Conservation (phyloP, 495 filamentous ascomycete species). For the Aspergillus saccharolyticus region DNA sequence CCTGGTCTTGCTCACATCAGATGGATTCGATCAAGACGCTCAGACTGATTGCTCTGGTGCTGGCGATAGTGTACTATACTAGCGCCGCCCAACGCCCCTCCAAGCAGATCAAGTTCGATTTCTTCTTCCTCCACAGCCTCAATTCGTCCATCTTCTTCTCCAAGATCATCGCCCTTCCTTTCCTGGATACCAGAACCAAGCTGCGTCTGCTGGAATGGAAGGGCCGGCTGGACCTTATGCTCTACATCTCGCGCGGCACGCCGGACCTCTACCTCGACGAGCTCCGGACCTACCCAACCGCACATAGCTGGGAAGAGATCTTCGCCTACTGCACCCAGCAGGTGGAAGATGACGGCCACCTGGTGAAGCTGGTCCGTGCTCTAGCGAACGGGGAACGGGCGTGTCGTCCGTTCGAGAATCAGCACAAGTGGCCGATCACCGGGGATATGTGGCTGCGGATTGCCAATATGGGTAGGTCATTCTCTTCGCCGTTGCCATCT, state of each 20-base stretch:
- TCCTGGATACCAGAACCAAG: slow-evolving; percentile 39
- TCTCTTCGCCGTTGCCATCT: background rate
- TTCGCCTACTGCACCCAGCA: slow-evolving; percentile 49
- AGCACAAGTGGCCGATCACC: slow-evolving; percentile 48
- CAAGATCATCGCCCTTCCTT: slow-evolving; percentile 38
- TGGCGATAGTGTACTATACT: slow-evolving; percentile 51
- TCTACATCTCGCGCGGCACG: slow-evolving; percentile 58
- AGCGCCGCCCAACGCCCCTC: slow-evolving; percentile 54
- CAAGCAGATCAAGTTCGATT: slow-evolving; percentile 69
- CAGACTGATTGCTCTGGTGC: slow-evolving; percentile 2
- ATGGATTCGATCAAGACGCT: no score
- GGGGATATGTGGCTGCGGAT: slow-evolving; percentile 68
- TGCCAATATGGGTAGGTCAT: slow-evolving; percentile 37
- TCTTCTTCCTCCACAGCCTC: slow-evolving; percentile 71
- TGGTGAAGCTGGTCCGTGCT: slow-evolving; percentile 67
- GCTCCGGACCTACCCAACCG: slow-evolving; percentile 45
- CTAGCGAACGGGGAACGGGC: slow-evolving; percentile 51
- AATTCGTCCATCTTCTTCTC: slow-evolving; percentile 61
- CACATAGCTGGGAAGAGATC: slow-evolving; percentile 48
- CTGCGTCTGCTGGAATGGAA: slow-evolving; percentile 71
- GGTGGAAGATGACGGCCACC: slow-evolving; percentile 71
- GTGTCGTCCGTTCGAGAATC: slow-evolving; percentile 38
- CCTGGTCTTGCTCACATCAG: no score
- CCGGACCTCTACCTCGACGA: slow-evolving; percentile 53
- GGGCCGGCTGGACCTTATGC: slow-evolving; percentile 60